Conservation (phyloP, 2,329 filamentous ascomycete genomes). For the Raffaelea ambrosiae region DNA sequence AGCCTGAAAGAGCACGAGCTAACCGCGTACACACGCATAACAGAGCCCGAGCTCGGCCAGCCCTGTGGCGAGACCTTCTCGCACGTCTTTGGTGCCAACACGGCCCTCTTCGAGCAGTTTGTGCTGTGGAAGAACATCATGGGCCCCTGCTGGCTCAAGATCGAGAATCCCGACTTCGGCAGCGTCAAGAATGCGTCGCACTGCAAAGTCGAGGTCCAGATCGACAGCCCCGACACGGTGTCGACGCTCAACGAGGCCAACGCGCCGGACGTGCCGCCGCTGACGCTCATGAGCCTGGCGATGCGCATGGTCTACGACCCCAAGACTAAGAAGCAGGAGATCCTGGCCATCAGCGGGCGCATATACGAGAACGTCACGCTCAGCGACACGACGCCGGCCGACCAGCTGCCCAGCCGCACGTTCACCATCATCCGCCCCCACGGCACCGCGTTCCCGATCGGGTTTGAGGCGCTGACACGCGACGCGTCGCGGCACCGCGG, state of each 20-base stretch:
- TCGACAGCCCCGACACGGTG: constrained; percentile 69
- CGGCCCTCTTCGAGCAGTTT: constrained; percentile 92
- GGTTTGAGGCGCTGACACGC: constrained; percentile 71
- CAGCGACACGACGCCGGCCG: constrained; percentile 77
- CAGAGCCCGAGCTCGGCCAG: constrained; percentile 60
- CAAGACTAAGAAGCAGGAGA: constrained; percentile 93
- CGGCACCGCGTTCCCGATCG: constrained; percentile 67
- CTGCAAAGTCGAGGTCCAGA: constrained; percentile 88
- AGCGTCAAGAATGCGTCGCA: constrained; percentile 87
- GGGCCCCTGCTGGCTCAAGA: constrained; percentile 96
- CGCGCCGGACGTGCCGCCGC: constrained; percentile 69
- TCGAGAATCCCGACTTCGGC: constrained; percentile 75
- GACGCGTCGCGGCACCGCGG: constrained; percentile 57
- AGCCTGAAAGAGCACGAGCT: background rate
- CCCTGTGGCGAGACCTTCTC: constrained; percentile 84
- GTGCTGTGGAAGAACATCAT: constrained; percentile 98
- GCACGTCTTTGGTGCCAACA: constrained; percentile 88
- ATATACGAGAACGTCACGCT: constrained; percentile 88
- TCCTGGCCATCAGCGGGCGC: constrained; percentile 81
- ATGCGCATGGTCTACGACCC: constrained; percentile 82
- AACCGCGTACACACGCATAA: background rate
- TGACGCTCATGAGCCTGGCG: constrained; percentile 93
- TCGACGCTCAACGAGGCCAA: constrained; percentile 67
- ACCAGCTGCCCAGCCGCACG: constrained; percentile 79
- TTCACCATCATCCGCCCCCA: constrained; percentile 87